Percentiles rank a stretch among this genome's conserved stretches.
Conservation (phyloP, 768 basidiomycete genomes). For the Amanita fuliginea region DNA sequence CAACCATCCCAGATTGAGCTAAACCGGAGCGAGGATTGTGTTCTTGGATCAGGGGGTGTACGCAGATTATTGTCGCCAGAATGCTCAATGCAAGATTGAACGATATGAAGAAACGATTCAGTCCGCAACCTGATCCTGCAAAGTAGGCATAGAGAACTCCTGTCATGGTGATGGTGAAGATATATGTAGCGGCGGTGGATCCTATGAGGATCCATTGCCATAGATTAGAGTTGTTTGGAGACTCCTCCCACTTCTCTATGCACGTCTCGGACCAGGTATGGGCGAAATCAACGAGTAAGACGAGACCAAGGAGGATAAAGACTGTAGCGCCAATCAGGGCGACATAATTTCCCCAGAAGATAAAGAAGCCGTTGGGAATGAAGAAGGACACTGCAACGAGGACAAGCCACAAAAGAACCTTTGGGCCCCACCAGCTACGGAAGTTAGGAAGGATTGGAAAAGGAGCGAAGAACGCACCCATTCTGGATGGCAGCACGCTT, state of each 20-base stretch:
- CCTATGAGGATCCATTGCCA: slow-evolving; percentile 97
- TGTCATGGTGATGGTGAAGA: slow-evolving; percentile 74
- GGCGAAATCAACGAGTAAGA: slow-evolving; percentile 96
- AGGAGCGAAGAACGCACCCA: slow-evolving; percentile 42
- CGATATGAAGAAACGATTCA: slow-evolving; percentile 97
- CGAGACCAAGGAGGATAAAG: slow-evolving; percentile 95
- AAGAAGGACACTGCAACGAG: slow-evolving; percentile 80
- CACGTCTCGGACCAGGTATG: slow-evolving; percentile 98
- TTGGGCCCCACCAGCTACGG: slow-evolving; percentile 96
- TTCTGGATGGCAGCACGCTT: slow-evolving; percentile 96
- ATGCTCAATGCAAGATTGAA: slow-evolving; percentile 80
- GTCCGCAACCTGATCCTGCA: slow-evolving; percentile 71
- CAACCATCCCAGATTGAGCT: slow-evolving; percentile 95
- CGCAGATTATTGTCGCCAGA: slow-evolving; percentile 68
- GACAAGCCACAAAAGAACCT: slow-evolving; percentile 80
- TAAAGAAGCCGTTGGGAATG: slow-evolving; percentile 96
- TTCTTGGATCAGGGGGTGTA: slow-evolving; percentile 84
- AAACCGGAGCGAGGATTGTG: slow-evolving; percentile 90
- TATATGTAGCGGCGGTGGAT: slow-evolving; percentile 85
- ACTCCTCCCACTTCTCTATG: slow-evolving; percentile 89
- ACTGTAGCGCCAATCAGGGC: slow-evolving; percentile 85
- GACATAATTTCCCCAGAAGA: slow-evolving; percentile 94
- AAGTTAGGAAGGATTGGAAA: slow-evolving; percentile 3
- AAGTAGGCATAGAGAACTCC: slow-evolving; percentile 89
- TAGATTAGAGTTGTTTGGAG: slow-evolving; percentile 55